Base-by-base conservation (phyloP, 1,284 basidiomycete genomes). In the Ceratobasidium sp. region DNA sequence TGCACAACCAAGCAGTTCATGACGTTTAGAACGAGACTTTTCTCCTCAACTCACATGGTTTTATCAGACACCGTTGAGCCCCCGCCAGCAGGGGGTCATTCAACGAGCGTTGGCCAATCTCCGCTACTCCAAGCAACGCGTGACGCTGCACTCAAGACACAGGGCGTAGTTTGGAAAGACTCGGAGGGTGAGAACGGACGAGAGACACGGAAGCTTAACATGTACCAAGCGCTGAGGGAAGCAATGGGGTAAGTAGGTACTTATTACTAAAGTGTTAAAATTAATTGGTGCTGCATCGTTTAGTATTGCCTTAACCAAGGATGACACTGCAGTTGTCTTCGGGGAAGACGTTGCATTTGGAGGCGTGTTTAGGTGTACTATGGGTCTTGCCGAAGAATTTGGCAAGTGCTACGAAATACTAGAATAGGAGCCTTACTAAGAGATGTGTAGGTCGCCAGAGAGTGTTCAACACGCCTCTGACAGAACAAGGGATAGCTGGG, bases 301-400 rank as follows among this genome's bases (percentile, higher is more conserved):
- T 79, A 94, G 94, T 73, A 94, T 92, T 76, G 93, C 92, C 2
- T 83, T 97, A n/a, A 85, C 87, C 54, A 94, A 93, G 80, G 95
- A 98, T 81, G 92, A 96, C 56, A 93, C 87, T 61, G 90, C 96
- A 0, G 91, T 96, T 11, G 91, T 98, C 0, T 98, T 98, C 81
- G 96, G 97, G n/a, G 95, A 90, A 82, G 95, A 97, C 80, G 94
- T 97, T 61, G 92, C 93, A 1, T 97, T 97, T 79, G 96, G 96
- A 20, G 96, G 96, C 6, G 96, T 98, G 3, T 98, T 98, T 82
- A 88, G 96, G 76, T 95, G 92, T 79, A 93, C 92, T 0, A 92
- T 93, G 92, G 96, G 96, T 15, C 88, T 98, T 49, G 92, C 94
- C 28, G 96, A 98, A 82, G 94, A 97, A 83, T 98, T 96, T 82